Evolutionary conservation across 1,139 yeast genomes (phyloP), one percentile per base, ranked within the genome.

Genomic region (Candida labiduridarum): DNA sequence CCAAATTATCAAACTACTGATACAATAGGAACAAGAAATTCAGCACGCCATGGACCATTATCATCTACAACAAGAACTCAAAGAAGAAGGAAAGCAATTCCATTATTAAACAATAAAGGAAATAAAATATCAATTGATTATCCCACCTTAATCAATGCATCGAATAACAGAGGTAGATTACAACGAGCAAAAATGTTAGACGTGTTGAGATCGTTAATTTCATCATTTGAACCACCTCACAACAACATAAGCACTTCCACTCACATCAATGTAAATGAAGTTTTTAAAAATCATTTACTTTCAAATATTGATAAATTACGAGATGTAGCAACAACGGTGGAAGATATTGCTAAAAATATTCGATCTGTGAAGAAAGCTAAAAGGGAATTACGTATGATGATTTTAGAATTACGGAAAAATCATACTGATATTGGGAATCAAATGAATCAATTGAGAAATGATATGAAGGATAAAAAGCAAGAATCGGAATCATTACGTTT

Each of bases 311-410:
- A 61, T 31, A 62, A 69, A 51, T 56, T 76, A 31, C 57, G 61
- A 55, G 79, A 73, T 52, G 59, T 66, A n/a, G 74, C 74, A 55
- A 66, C 74, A 14, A 71, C 72, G 25, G 78, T 81, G 41, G 69
- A 73, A 44, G 74, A 74, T 45, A 62, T 80, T 8, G 58, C 72
- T 1, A 64, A 62, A 35, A 74, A 74, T 33, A 68, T 82, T 7
- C 52, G 57, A 7, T 66, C 64, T 31, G 64, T 73, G 1, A 82
- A 76, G 54, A 59, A 60, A 41, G 61, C 65, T 43, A 82, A 82
- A 57, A 71, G 72, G 47, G 70, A 68, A 2, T 54, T 73, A 18
- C 61, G 87, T 51, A 51, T 58, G n/a, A 60, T 67, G 44, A 74
- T 82, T 1, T 72, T 69, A 52, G 68, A 74, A 10, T 55, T 74